phyloP scores from a whole-genome alignment of 805 yeast species.

The Wickerhamiella nectarea region DNA sequence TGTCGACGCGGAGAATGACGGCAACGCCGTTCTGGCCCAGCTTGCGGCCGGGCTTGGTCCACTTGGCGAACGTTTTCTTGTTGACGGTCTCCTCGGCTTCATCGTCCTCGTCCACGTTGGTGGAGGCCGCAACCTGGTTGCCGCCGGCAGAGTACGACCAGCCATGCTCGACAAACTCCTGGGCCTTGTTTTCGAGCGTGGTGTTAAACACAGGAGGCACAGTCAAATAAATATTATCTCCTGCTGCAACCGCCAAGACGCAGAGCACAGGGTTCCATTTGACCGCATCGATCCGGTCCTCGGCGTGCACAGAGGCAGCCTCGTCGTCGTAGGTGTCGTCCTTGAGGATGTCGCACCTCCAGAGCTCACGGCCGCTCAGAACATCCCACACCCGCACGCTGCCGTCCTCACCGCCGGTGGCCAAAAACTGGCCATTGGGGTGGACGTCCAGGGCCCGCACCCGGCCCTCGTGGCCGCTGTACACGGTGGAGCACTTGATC shows the following conservation, averaged over 20 bases:
- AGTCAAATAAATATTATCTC: slow-evolving; percentile 60
- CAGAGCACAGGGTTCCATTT: slow-evolving; percentile 87
- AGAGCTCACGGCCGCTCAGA: slow-evolving; percentile 86
- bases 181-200: slow-evolving; percentile 70
- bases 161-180: slow-evolving; percentile 70
- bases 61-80: slow-evolving; percentile 36
- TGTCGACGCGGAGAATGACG: slow-evolving; percentile 50
- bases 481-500: slow-evolving; percentile 69
- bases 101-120: slow-evolving; percentile 24
- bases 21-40: slow-evolving; percentile 53
- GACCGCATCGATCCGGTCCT: slow-evolving; percentile 32
- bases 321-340: slow-evolving; percentile 26
- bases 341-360: slow-evolving; percentile 30
- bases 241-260: slow-evolving; percentile 72
- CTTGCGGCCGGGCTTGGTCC: slow-evolving; percentile 66
- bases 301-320: slow-evolving; percentile 29
- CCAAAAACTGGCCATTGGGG: slow-evolving; percentile 86
- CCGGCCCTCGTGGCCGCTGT: slow-evolving; percentile 69
- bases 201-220: slow-evolving; percentile 80
- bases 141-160: slow-evolving; percentile 58
- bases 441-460: slow-evolving; percentile 74
- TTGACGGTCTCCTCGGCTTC: slow-evolving; percentile 25
- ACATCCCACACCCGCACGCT: slow-evolving; percentile 94
- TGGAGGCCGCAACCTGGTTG: slow-evolving; percentile 22
- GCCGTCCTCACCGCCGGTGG: slow-evolving; percentile 97